Conservation (phyloP, 2,329 filamentous ascomycete genomes). For the Cercospora sp. region DNA sequence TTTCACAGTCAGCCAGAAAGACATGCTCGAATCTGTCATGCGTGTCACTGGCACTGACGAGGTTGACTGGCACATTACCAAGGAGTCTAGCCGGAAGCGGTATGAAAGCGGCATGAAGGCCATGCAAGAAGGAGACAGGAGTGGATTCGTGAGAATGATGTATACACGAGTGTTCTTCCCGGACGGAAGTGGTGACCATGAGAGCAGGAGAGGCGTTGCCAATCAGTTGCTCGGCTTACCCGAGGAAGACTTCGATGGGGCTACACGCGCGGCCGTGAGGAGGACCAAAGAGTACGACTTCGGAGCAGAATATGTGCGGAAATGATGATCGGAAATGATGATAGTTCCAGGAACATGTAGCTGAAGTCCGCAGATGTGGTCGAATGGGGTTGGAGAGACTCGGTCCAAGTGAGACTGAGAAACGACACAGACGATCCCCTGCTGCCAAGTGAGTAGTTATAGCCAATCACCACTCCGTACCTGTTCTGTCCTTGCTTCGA, state of each 20-base stretch:
- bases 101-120: background rate
- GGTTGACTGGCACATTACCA: background rate
- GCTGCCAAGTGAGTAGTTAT: background rate
- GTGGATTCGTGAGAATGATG: background rate
- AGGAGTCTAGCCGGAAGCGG: background rate
- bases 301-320: background rate
- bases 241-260: slow-evolving; percentile 57
- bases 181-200: slow-evolving; percentile 34
- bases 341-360: background rate
- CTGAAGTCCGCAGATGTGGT: background rate
- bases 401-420: background rate
- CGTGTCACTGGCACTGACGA: slow-evolving; percentile 55
- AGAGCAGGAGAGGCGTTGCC: slow-evolving; percentile 44
- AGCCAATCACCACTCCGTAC: slow-evolving; percentile 13
- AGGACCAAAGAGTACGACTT: slow-evolving; percentile 10
- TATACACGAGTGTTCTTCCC: background rate
- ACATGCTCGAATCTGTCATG: slow-evolving; percentile 64
- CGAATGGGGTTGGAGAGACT: background rate
- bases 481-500: slow-evolving; percentile 6
- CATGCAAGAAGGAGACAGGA: background rate
- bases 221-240: slow-evolving; percentile 34
- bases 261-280: slow-evolving; percentile 44
- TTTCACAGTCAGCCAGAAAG: slow-evolving; percentile 61
- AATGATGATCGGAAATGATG: background rate
- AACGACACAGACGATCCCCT: background rate